Conservation (phyloP, 208 protist species). For the Leishmania gerbilli region DNA sequence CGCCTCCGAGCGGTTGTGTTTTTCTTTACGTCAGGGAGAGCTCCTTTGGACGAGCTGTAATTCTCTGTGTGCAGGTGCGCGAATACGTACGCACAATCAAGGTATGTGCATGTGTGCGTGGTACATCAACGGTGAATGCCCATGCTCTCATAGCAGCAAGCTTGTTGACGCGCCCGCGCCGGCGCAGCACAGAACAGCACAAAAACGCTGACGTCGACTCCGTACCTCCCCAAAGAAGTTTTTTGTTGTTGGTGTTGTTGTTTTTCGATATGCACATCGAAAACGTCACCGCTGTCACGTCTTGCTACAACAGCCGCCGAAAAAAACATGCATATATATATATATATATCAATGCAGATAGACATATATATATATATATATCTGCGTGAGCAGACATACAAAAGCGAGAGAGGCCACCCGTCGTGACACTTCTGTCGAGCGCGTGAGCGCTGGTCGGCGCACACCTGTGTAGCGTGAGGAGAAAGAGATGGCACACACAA, state of each 20-base stretch:
- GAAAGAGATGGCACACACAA: not conserved
- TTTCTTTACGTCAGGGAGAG: not conserved
- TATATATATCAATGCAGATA: not conserved
- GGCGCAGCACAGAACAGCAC: not conserved
- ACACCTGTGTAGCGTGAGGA: not conserved
- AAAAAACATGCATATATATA: not conserved
- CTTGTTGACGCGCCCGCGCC: not conserved
- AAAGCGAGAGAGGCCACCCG: not conserved
- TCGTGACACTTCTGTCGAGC: not conserved
- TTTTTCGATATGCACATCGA: not conserved
- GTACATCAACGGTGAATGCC: not conserved
- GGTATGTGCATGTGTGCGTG: not conserved
- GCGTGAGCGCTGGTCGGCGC: not conserved
- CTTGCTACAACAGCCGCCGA: not conserved
- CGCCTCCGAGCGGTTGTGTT: not conserved
- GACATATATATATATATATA: not conserved
- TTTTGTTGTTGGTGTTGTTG: not conserved
- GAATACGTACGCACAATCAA: not conserved
- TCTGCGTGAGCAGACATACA: not conserved
- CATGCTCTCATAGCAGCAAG: not conserved
- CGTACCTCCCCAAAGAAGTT: not conserved
- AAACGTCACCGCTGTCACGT: not conserved
- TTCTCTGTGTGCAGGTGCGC: not conserved
- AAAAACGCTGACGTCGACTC: not conserved
- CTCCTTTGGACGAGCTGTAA: not conserved